These are phyloP conservation scores for Penicillium sp. DNA, from an alignment of 2,329 filamentous ascomycete species.

Conservation along the genomic window DNA sequence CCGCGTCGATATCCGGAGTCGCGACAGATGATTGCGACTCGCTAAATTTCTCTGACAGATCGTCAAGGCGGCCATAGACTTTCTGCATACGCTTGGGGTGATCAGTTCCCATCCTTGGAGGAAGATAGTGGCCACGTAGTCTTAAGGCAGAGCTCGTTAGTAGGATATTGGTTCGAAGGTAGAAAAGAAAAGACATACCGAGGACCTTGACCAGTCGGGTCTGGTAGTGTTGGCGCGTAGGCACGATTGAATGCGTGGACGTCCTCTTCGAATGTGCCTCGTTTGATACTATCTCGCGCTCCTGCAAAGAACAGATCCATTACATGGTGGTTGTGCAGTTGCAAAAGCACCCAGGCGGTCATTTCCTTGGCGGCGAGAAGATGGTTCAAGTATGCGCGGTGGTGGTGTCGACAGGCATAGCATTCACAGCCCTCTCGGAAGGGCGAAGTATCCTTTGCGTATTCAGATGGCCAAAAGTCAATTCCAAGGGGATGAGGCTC, in stretches of 20 bases:
- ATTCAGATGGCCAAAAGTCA: conserved; percentile 66
- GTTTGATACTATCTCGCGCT: conserved; percentile 61
- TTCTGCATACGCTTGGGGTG: conserved; percentile 62
- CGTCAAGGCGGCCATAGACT: conserved; percentile 59
- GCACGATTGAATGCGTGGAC: conserved; percentile 56
- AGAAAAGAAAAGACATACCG: conserved; percentile 43
- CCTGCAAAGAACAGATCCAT: conserved; percentile 68
- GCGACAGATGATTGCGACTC: conserved; percentile 50
- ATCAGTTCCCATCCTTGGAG: conserved; percentile 61
- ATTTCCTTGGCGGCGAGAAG: conserved; percentile 88
- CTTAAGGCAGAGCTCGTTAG: conserved; percentile 28
- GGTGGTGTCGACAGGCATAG: conserved; percentile 78
- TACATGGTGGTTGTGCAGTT: conserved; percentile 81
- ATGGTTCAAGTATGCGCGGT: conserved; percentile 82
- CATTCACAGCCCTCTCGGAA: conserved; percentile 65
- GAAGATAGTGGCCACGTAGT: conserved; percentile 72
- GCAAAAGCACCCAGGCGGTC: conserved; percentile 89
- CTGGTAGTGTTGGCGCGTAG: conserved; percentile 69
- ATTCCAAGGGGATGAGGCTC: conserved; percentile 57
- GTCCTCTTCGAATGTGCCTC: conserved; percentile 53
- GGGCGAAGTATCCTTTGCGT: conserved; percentile 61
- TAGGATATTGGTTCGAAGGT: background rate
- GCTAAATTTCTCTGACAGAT: conserved; percentile 45
- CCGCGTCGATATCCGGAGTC: conserved; percentile 49
- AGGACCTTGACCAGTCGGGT: conserved; percentile 71